Percentiles rank a stretch among this genome's conserved stretches.
Conservation (phyloP, 2,329 filamentous ascomycete species). For the Mariannaea elegans region DNA sequence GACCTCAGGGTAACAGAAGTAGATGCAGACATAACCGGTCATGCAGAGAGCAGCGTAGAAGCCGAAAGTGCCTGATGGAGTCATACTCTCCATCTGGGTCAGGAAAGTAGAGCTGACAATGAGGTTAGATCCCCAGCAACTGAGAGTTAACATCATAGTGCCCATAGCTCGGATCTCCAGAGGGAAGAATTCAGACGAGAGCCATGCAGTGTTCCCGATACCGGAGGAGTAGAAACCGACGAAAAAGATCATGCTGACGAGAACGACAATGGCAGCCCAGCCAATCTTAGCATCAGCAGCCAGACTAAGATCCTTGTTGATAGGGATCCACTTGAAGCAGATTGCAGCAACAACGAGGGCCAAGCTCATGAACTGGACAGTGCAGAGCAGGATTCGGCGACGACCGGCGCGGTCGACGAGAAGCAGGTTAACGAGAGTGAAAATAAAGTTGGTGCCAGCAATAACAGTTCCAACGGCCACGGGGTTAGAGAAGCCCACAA, state of each 20-base stretch:
- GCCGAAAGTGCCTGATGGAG: conserved; percentile 59
- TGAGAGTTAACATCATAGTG: conserved; percentile 59
- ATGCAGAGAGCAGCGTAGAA: conserved; percentile 61
- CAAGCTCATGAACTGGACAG: conserved; percentile 54
- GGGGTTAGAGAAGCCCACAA: conserved; percentile 60
- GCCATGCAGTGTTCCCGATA: conserved; percentile 58
- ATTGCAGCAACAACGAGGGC: conserved; percentile 53
- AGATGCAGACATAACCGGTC: conserved; percentile 51
- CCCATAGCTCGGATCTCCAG: conserved; percentile 58
- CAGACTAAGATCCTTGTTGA: conserved; percentile 52
- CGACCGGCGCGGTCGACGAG: conserved; percentile 56
- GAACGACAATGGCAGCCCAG: conserved; percentile 52
- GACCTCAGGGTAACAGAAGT: conserved; percentile 62
- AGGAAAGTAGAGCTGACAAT: conserved; percentile 61
- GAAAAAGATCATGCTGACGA: conserved; percentile 45
- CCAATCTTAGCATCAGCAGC: conserved; percentile 41
- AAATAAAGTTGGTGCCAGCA: conserved; percentile 57
- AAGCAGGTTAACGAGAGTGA: conserved; percentile 58
- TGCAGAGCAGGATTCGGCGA: conserved; percentile 53
- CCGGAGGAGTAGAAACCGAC: conserved; percentile 51
- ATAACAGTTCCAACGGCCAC: conserved; percentile 56
- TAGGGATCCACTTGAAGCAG: conserved; percentile 51
- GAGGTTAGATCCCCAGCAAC: conserved; percentile 57
- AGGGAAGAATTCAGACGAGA: conserved; percentile 56
- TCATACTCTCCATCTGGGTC: conserved; percentile 57